These are phyloP conservation scores for Stachybotrys echinatus DNA, from an alignment of 2,329 filamentous ascomycete species.

Conservation along the genomic window DNA sequence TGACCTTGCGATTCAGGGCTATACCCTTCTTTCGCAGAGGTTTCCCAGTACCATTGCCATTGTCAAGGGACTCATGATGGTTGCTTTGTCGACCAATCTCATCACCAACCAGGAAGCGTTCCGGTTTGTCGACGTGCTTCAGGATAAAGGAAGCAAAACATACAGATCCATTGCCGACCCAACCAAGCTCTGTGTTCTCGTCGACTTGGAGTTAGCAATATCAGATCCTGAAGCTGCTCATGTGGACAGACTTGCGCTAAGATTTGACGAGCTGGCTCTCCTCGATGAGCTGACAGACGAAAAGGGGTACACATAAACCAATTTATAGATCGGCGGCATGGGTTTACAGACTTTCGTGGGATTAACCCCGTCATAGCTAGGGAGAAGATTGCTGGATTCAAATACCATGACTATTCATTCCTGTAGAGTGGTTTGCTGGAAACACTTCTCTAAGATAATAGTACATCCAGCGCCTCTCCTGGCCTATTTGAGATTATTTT, in stretches of 20 bases:
- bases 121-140: neutral
- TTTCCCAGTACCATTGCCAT: constrained; percentile 5
- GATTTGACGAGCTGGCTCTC: constrained; percentile 8
- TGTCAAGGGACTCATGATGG: constrained; percentile 5
- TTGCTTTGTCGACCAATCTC: constrained; percentile 2
- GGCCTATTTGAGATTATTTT: too few relatives aligned
- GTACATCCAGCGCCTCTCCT: too few relatives aligned
- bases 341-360: too few relatives aligned
- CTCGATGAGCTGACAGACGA: constrained; percentile 6
- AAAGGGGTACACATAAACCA: too few relatives aligned
- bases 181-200: constrained; percentile 4
- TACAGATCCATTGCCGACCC: neutral
- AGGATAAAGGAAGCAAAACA: neutral
- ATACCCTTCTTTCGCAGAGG: constrained; percentile 2
- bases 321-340: too few relatives aligned
- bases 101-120: constrained; percentile 4
- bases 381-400: too few relatives aligned
- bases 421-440: too few relatives aligned
- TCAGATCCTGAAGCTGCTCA: neutral
- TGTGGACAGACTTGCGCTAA: constrained; percentile 5
- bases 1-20: constrained; percentile 4
- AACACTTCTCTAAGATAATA: too few relatives aligned
- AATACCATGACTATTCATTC: too few relatives aligned
- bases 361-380: too few relatives aligned
- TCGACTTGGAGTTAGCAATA: constrained; percentile 7